These are phyloP conservation scores for Acanthochlamys bracteata DNA, from an alignment of 106 monocot species.

Conservation along the genomic window DNA sequence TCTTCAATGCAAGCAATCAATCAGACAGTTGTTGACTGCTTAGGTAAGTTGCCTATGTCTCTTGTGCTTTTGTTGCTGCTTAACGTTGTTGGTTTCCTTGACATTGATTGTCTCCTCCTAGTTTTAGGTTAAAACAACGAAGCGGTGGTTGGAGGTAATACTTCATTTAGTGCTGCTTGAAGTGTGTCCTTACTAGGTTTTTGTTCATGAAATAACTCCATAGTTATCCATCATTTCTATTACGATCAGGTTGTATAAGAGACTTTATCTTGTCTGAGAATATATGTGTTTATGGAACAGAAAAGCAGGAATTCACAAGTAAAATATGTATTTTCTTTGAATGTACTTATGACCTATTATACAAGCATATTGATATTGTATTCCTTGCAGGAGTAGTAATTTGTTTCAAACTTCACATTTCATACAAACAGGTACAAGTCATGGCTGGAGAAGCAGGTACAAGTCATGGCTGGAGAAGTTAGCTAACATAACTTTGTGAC, in stretches of 20 bases:
- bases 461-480: slow-evolving; percentile 49
- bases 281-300: slow-evolving; percentile 90
- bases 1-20: too few relatives aligned
- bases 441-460: slow-evolving; percentile 41
- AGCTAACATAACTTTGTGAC: slow-evolving; percentile 63
- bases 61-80: background rate
- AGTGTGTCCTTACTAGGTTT: slow-evolving; percentile 4
- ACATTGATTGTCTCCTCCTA: too few relatives aligned
- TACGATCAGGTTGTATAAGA: slow-evolving; percentile 81
- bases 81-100: too few relatives aligned
- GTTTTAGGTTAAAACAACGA: too few relatives aligned
- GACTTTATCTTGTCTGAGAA: slow-evolving; percentile 63
- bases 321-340: background rate
- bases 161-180: background rate
- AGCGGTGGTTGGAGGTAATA: too few relatives aligned
- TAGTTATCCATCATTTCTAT: background rate
- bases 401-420: background rate
- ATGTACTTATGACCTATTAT: background rate
- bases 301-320: slow-evolving; percentile 70
- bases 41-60: too few relatives aligned
- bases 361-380: background rate
- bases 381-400: background rate
- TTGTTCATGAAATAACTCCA: background rate
- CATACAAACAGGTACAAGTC: background rate
- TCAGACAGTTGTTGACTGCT: too few relatives aligned